Conservation (phyloP, 106 monocot species). For the Vanilla planifolia region DNA sequence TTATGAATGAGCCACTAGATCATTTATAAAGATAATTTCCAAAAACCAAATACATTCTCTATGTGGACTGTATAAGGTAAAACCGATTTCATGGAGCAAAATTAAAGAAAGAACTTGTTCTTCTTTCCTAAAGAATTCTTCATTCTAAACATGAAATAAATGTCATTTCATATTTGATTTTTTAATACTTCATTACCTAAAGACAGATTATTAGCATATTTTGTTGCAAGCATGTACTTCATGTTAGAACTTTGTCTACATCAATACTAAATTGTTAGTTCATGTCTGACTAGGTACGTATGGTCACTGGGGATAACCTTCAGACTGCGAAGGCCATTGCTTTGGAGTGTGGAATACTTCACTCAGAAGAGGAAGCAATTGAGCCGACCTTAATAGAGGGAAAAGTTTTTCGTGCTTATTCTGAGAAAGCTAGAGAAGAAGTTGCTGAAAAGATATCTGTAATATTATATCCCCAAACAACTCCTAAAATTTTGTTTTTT, state of each 20-base stretch:
- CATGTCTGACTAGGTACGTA: conserved; percentile 64
- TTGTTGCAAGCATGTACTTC: background rate
- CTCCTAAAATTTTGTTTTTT: too few species aligned
- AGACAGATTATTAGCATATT: too few species aligned
- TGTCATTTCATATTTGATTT: too few species aligned
- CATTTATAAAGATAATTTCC: too few species aligned
- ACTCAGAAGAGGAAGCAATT: conserved; percentile 46
- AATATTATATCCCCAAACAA: conserved; percentile 15
- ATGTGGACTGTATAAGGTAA: too few species aligned
- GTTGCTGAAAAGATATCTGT: conserved; percentile 79
- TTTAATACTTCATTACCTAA: too few species aligned
- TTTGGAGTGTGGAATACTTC: conserved; percentile 86
- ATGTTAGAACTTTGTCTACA: conserved; percentile 1
- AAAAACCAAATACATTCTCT: too few species aligned
- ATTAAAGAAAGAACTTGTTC: too few species aligned
- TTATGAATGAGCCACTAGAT: too few species aligned
- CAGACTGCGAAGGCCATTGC: conserved; percentile 97
- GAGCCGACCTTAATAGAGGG: conserved; percentile 84
- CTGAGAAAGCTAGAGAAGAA: conserved; percentile 58
- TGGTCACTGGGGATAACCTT: conserved; percentile 99
- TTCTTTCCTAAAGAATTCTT: background rate
- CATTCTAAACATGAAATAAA: too few species aligned
- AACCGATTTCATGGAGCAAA: too few species aligned
- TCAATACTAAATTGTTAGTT: conserved; percentile 1
- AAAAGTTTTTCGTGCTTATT: conserved; percentile 52